Evolutionary conservation across 2,329 filamentous ascomycete species (phyloP), one percentile per base, ranked within the genome.

Genomic region (Aquanectria penicillioides): DNA sequence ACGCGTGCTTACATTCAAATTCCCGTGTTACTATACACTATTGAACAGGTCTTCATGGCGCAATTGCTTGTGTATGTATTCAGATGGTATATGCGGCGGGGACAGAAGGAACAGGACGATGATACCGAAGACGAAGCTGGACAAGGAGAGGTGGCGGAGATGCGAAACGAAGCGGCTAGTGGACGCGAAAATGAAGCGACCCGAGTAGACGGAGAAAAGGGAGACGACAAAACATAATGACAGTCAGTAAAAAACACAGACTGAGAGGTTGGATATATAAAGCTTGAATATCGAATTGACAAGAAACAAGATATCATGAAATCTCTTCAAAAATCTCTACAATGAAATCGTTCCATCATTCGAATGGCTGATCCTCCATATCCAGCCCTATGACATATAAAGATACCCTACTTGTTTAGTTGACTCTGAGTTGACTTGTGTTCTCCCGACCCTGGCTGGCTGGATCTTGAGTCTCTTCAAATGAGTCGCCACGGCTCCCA

Each of bases 1-100:
- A 81, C 84, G 17, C 79, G 84, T 59, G 81, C 84, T 0, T 85
- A 84, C 64, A 82, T 89, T 40, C 84, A 88, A 69, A 85, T 90
- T 25, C 87, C 88, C 0, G 84, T 89, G 13, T 77, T 90, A 33
- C 77, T 90, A 13, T 90, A 86, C 56, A 83, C 81, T 0, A 84
- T 87, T 20, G 86, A 88, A 66, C 82, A 86, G 71, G 74, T 81
- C 0, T 81, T 81, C 12, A 72, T 81, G 62, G 80, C 80, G 1
- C 80, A 82, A 60, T 70, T 75, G 10, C 57, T 81, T 8, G 79
- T 81, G 0, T 78, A 80, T 41, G 73, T 81, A 41, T 84, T 85
- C 66, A 77, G 73, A 59, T 76, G 78, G 74, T 83, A 81, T 61
- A 64, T 83, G 36, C 53, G 67, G 6, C 53, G 63, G 22, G 67